These are phyloP conservation scores for Entoloma clypeatum DNA, from an alignment of 1,284 basidiomycete genomes.

Conservation along the genomic window DNA sequence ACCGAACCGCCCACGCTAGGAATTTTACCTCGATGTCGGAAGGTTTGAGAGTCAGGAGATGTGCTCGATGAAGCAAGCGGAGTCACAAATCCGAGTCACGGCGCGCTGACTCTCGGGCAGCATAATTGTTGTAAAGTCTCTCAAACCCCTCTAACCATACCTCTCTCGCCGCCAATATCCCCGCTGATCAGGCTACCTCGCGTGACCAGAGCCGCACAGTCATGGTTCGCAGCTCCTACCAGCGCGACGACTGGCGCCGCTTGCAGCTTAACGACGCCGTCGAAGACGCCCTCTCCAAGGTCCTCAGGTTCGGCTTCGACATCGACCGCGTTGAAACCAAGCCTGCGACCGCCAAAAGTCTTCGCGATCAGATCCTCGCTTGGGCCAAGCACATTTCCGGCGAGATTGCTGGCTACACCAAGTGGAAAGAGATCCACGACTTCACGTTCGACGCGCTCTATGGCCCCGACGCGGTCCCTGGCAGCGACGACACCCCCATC, in stretches of 20 bases:
- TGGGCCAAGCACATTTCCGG: conserved; percentile 1
- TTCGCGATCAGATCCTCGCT: conserved; percentile 2
- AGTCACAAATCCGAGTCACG: too few species aligned
- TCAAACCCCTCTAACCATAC: too few species aligned
- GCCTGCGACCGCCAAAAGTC: background rate
- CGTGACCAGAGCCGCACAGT: too few species aligned
- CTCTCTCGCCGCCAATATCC: too few species aligned
- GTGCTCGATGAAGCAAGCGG: too few species aligned
- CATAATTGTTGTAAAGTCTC: too few species aligned
- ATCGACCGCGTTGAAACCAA: conserved; percentile 1
- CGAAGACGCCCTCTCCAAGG: conserved; percentile 3
- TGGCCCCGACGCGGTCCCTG: conserved; percentile 1
- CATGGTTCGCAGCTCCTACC: conserved; percentile 2
- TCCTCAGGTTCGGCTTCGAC: conserved; percentile 3
- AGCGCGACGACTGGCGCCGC: conserved; percentile 2
- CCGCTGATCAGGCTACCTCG: too few species aligned
- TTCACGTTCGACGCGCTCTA: conserved; percentile 2
- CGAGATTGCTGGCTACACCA: conserved; percentile 1
- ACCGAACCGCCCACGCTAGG: too few species aligned
- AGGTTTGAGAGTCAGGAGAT: too few species aligned
- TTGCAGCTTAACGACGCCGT: conserved; percentile 2
- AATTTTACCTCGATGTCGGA: too few species aligned
- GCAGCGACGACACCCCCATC: conserved; percentile 2
- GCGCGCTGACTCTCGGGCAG: too few species aligned
- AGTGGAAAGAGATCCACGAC: conserved; percentile 1